Evolutionary conservation across 306 rosid species (phyloP).

Genomic region (Cucurbita argyrosperma): DNA sequence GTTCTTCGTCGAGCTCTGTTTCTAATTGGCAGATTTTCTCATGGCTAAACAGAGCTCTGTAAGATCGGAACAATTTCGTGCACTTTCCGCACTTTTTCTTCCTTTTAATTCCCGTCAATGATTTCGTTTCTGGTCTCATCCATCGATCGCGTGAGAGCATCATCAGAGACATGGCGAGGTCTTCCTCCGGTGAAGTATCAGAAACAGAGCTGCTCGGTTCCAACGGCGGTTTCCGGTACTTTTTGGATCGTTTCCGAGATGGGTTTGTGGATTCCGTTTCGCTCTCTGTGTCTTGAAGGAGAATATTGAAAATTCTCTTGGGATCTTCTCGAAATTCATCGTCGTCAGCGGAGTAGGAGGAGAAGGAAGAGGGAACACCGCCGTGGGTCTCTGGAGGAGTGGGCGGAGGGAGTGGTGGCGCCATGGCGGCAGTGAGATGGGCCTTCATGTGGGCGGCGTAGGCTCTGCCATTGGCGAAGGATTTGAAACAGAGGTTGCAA

Average conservation of each 20-base stretch:
- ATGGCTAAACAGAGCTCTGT: constrained; percentile 52
- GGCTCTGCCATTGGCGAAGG: constrained; percentile 61
- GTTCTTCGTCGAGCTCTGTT: not conserved
- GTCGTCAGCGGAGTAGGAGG: constrained; percentile 5
- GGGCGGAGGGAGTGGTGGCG: constrained; percentile 46
- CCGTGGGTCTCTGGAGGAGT: not conserved
- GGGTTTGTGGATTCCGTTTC: constrained; percentile 75
- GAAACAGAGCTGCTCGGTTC: constrained; percentile 54
- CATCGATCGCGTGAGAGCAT: constrained; percentile 66
- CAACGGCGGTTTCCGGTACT: constrained; percentile 19
- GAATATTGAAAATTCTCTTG: constrained; percentile 38
- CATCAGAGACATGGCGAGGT: constrained; percentile 66
- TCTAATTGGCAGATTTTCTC: constrained; percentile 21
- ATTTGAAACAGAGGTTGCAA: constrained; percentile 65
- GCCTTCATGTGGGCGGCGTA: constrained; percentile 90
- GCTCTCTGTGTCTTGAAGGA: constrained; percentile 70
- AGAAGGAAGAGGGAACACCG: not conserved
- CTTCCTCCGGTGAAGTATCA: constrained; percentile 51
- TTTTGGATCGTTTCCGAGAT: constrained; percentile 68
- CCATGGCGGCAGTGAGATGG: constrained; percentile 41
- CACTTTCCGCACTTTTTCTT: constrained; percentile 44
- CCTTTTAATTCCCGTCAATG: constrained; percentile 9
- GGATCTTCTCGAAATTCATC: constrained; percentile 36
- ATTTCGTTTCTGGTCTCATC: constrained; percentile 6
- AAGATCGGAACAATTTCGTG: constrained; percentile 44